Base-by-base conservation (phyloP, 1,139 yeast genomes). In the Saccharomycopsis phalli region DNA sequence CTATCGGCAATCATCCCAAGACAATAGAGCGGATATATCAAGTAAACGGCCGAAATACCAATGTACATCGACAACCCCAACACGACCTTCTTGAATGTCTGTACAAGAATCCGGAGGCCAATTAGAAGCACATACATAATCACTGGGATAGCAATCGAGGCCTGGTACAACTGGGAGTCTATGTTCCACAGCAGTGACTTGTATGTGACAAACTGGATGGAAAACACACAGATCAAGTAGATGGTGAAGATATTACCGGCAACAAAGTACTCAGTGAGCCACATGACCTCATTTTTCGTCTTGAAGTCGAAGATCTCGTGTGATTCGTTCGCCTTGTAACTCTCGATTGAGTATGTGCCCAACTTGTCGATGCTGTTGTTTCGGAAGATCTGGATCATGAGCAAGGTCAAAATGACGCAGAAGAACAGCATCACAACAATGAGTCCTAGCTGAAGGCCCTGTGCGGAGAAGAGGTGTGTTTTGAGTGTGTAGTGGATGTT, bases 181-280 rank as follows among this genome's bases (percentile, higher is more conserved):
- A 40, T 10, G 7, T n/a, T 6, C 42, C 42, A 41, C 8, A 22
- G 4, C 6, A 3, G 6, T 3, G 41, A 37, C 10, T 29, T 36
- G 29, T 28, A 42, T 4, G 21, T 33, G 11, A 28, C 31, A 23
- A 36, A 42, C 26, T 36, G 43, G 8, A 42, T 33, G 8, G 40
- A 27, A 27, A 36, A 42, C 27, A 40, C 31, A 14, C 11, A 10
- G 19, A 36, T 25, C n/a, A 38, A 23, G 23, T 32, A 34, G 6
- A 28, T 35, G 11, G 28, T 20, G 20, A 42, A 10, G 19, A 36
- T 22, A 11, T 14, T 29, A 11, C 23, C 31, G 3, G 41, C 37
- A 28, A 21, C 26, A 8, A 32, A 18, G 11, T 27, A 32, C n/a
- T 29, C 39, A 8, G 36, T 18, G 8, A 23, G 17, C 11, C 19